Conservation (phyloP, 495 filamentous ascomycete genomes). For the Neurospora cerealis region DNA sequence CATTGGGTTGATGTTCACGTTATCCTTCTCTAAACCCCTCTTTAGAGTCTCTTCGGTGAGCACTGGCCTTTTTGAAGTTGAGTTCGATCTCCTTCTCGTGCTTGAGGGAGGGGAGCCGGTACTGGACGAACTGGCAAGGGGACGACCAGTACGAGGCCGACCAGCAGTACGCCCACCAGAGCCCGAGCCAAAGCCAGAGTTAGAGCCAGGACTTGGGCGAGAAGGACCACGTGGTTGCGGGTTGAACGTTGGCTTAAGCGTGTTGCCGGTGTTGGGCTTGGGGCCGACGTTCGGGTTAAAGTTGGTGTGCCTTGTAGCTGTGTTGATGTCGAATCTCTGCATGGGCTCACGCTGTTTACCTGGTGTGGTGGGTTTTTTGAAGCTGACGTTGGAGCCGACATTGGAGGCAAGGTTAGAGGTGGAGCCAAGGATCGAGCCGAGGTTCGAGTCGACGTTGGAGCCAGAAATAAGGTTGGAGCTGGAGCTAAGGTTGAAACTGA, state of each 20-base stretch:
- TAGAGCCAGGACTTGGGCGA: neutral
- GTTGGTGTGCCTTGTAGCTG: neutral
- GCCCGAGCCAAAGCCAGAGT: neutral
- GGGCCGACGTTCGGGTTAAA: neutral
- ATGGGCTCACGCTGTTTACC: neutral
- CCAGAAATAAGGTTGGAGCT: neutral
- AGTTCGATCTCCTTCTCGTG: neutral
- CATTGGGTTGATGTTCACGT: neutral
- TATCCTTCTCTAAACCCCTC: neutral
- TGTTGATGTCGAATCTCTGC: neutral
- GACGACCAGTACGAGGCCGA: neutral
- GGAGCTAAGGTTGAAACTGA: no score
- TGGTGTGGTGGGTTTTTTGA: neutral
- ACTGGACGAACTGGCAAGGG: neutral
- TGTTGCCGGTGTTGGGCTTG: neutral
- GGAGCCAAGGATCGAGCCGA: no score
- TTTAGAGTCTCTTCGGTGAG: neutral
- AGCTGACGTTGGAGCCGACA: neutral
- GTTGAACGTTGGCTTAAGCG: neutral
- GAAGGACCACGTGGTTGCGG: neutral
- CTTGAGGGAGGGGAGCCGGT: no score
- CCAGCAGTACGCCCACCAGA: neutral
- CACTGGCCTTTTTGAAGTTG: neutral
- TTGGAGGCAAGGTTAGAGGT: no score
- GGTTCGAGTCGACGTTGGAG: no score